Percentiles rank a stretch among this genome's conserved stretches.
phyloP scores from a whole-genome alignment of 139 green algal genomes.

The Dunaliella sp. region DNA sequence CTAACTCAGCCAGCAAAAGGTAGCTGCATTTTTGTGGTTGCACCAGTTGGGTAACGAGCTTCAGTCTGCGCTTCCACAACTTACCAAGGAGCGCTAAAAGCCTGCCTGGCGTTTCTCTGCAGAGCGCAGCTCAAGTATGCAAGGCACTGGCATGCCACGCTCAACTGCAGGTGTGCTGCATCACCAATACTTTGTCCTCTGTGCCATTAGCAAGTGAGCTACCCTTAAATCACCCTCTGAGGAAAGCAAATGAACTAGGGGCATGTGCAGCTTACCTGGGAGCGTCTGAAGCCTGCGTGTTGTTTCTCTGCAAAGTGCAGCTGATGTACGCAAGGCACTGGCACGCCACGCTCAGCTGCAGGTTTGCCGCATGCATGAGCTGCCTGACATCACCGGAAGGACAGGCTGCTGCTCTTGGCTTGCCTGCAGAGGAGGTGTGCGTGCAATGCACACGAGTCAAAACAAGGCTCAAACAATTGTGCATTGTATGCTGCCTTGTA shows the following conservation, averaged over 20 bases:
- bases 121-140: not conserved
- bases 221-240: not conserved
- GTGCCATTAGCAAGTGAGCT: not conserved
- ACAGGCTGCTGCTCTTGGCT: too few relatives aligned
- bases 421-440: too few relatives aligned
- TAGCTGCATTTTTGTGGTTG: too few relatives aligned
- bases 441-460: too few relatives aligned
- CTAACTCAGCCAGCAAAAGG: too few relatives aligned
- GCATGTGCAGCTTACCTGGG: not conserved
- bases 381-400: not conserved
- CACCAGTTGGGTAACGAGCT: too few relatives aligned
- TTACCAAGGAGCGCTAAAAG: too few relatives aligned
- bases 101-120: too few relatives aligned
- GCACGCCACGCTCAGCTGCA: not conserved
- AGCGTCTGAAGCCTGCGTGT: not conserved
- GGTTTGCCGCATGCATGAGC: conserved; percentile 1
- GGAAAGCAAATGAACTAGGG: not conserved
- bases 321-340: conserved; percentile 9
- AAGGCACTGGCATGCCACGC: not conserved
- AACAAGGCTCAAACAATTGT: too few relatives aligned
- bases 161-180: not conserved
- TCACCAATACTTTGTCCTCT: not conserved
- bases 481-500: too few relatives aligned
- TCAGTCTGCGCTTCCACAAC: too few relatives aligned
- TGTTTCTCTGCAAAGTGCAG: not conserved